Percentiles rank a stretch among this genome's conserved stretches.
Evolutionary conservation across 352 stramenopile genomes (phyloP).

Genomic region (Globisporangium acanthophoron): DNA sequence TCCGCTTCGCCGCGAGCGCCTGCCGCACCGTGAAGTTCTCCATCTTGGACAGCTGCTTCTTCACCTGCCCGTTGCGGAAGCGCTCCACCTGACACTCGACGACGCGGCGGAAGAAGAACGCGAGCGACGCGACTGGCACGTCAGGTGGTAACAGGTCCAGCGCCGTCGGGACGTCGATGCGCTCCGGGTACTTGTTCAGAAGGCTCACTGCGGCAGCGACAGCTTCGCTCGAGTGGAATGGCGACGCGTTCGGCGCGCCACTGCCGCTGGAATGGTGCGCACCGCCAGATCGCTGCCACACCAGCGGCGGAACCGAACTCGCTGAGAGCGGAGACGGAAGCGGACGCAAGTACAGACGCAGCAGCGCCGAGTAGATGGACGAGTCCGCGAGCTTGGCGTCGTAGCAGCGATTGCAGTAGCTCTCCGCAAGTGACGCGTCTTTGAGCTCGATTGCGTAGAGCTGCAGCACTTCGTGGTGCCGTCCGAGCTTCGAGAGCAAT

Average conservation of each 20-base stretch:
- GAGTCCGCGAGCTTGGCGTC: slow-evolving; percentile 64
- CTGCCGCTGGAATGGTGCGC: background rate
- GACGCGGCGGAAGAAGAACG: slow-evolving; percentile 64
- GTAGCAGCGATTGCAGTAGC: slow-evolving; percentile 81
- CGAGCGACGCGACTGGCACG: slow-evolving; percentile 40
- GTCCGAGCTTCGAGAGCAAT: slow-evolving; percentile 62
- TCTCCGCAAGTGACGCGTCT: slow-evolving; percentile 63
- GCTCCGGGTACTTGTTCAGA: slow-evolving; percentile 78
- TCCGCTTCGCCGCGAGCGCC: slow-evolving; percentile 54
- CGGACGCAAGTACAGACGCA: slow-evolving; percentile 69
- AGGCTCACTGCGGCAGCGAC: slow-evolving; percentile 66
- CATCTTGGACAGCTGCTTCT: slow-evolving; percentile 86
- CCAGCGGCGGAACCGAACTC: slow-evolving; percentile 18
- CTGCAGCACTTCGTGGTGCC: slow-evolving; percentile 77
- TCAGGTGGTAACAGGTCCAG: slow-evolving; percentile 66
- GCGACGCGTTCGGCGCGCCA: slow-evolving; percentile 6
- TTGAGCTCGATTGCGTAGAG: slow-evolving; percentile 75
- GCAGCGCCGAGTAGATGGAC: slow-evolving; percentile 77
- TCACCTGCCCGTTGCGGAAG: slow-evolving; percentile 76
- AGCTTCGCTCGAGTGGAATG: slow-evolving; percentile 39
- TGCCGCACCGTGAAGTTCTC: slow-evolving; percentile 80
- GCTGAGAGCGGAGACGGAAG: slow-evolving; percentile 12
- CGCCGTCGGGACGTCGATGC: slow-evolving; percentile 73
- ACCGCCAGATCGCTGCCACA: slow-evolving; percentile 17
- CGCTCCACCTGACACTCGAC: slow-evolving; percentile 72